Evolutionary conservation across 2,329 filamentous ascomycete genomes (phyloP), one percentile per base, ranked within the genome.

Genomic region (Dryadomyces quercus-mongolicae): DNA sequence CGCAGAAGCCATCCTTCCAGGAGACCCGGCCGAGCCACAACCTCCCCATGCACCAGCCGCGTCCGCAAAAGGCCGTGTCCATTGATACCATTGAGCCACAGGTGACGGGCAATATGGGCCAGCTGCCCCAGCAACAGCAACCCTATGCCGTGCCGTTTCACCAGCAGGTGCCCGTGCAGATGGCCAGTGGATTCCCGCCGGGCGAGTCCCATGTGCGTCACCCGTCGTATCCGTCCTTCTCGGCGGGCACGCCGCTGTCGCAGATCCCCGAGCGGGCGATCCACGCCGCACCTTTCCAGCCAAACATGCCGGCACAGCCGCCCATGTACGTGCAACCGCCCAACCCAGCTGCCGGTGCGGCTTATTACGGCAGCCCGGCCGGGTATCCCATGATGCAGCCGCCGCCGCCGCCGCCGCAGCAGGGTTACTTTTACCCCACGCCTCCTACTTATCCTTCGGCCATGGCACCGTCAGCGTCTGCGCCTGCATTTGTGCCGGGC

Each of bases 181-280:
- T 89, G 45, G 68, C 72, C 43, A 81, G 79, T 56, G 69, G 57
- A 18, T 56, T 51, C 25, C 42, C 73, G 6, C 75, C 82, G 1
- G 31, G 22, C 44, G 71, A 86, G 55, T 68, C 77, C 22, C 86
- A 91, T 64, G 72, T 74, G 20, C 82, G 85, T 25, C 81, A 87
- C 60, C 72, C 78, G 2, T 87, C 86, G 1, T 86, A 86, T 63
- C 74, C 82, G 34, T 82, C 80, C 54, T 86, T 89, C 54, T 84
- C 85, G 2, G 82, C 80, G 5, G 85, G 85, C 20, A 94, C 91
- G 1, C 90, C 91, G 0, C 74, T 95, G 38, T 92, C 90, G 21
- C 90, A 95, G 62, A 95, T 96, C 58, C 91, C 91, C 2, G 92
- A 96, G 68, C 83, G 91, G 54, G 88, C 90, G 9, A 90, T 95